These are phyloP conservation scores for Didymella glomerata DNA, from an alignment of 2,329 filamentous ascomycete species.

Conservation along the genomic window DNA sequence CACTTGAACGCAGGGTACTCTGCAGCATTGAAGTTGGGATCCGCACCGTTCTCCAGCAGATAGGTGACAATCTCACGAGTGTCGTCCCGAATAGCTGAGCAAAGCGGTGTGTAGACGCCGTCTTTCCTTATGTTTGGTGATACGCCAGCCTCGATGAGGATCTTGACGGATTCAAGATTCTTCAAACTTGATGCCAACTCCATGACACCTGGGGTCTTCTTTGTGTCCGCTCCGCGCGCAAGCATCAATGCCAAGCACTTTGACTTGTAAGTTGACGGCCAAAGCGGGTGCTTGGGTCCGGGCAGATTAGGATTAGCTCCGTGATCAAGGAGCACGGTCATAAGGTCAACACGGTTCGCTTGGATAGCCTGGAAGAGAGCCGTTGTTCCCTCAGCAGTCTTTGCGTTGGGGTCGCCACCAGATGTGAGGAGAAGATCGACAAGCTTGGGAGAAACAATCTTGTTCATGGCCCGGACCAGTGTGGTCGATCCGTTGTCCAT, in stretches of 20 bases:
- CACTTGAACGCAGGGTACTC: conserved; percentile 75
- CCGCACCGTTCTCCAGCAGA: conserved; percentile 62
- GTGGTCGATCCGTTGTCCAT: conserved; percentile 68
- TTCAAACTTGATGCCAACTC: conserved; percentile 70
- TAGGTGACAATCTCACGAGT: conserved; percentile 68
- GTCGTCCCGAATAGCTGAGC: conserved; percentile 73
- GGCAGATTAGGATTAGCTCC: conserved; percentile 73
- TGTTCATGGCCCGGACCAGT: conserved; percentile 68
- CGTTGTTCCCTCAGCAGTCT: conserved; percentile 69
- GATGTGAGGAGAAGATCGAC: conserved; percentile 68
- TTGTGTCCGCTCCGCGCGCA: conserved; percentile 65
- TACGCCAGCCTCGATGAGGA: conserved; percentile 67
- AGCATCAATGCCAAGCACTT: conserved; percentile 67
- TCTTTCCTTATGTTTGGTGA: conserved; percentile 70
- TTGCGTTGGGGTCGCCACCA: conserved; percentile 65
- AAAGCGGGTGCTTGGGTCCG: conserved; percentile 73
- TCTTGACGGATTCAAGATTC: conserved; percentile 67
- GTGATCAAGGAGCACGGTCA: conserved; percentile 63
- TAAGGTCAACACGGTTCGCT: conserved; percentile 64
- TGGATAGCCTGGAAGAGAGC: conserved; percentile 70
- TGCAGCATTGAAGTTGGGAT: conserved; percentile 64
- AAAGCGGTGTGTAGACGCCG: conserved; percentile 72
- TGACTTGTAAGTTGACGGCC: conserved; percentile 69
- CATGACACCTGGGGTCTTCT: conserved; percentile 69
- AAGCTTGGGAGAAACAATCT: conserved; percentile 63